Conservation (phyloP, 1,139 yeast species). For the Scheffersomyces insectosa region DNA sequence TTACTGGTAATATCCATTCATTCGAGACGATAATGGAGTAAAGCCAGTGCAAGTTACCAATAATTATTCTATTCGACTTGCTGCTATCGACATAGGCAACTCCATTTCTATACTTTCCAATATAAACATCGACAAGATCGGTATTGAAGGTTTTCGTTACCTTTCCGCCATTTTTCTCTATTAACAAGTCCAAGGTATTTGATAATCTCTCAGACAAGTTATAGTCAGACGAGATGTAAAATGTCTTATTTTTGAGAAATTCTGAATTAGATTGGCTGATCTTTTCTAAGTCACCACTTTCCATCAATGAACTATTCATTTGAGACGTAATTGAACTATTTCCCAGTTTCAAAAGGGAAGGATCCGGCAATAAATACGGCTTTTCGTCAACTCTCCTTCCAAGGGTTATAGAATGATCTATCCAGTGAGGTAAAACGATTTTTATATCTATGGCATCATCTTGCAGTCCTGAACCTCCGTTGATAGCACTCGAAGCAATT, state of each 20-base stretch:
- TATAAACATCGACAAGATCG: slow-evolving; percentile 52
- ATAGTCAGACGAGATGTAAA: slow-evolving; percentile 36
- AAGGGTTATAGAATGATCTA: slow-evolving; percentile 63
- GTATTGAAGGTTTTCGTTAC: slow-evolving; percentile 18
- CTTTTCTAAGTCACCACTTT: slow-evolving; percentile 13
- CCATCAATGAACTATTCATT: slow-evolving; percentile 14
- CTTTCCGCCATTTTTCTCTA: slow-evolving; percentile 35
- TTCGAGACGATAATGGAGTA: slow-evolving; percentile 60
- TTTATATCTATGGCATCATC: slow-evolving; percentile 43
- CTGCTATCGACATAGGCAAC: slow-evolving; percentile 37
- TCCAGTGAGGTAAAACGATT: slow-evolving; percentile 77
- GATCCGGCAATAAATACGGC: slow-evolving; percentile 49
- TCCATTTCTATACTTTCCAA: slow-evolving; percentile 68
- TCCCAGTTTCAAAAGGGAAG: slow-evolving; percentile 15
- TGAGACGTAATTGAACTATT: slow-evolving; percentile 5
- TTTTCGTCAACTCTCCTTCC: slow-evolving; percentile 53
- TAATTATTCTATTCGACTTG: slow-evolving; percentile 28
- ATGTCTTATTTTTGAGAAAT: slow-evolving; percentile 24
- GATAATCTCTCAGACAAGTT: slow-evolving; percentile 31
- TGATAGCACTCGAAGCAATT: slow-evolving; percentile 40
- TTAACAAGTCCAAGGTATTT: slow-evolving; percentile 26
- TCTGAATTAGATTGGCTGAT: slow-evolving; percentile 10
- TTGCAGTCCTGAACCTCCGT: slow-evolving; percentile 22
- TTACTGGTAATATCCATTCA: slow-evolving; percentile 58
- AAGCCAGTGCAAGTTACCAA: slow-evolving; percentile 78